A percentile compares a stretch with the other conserved stretches of the same genome.
Evolutionary conservation across 306 rosid genomes (phyloP).

Genomic region (Castanea sativa): DNA sequence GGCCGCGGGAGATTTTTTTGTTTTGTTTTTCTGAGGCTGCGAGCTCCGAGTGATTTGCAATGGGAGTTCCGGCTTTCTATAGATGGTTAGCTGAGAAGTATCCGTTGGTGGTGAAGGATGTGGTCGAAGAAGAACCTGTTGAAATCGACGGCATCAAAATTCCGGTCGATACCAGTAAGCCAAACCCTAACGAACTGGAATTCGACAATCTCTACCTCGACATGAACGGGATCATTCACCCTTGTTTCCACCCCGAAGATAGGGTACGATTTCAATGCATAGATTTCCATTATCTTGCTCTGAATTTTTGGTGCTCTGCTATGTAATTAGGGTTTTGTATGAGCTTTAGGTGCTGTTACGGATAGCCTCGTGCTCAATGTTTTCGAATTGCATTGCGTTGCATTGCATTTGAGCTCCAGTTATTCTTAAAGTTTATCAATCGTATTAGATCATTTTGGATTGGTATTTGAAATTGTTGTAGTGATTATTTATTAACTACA

Average conservation of each 20-base stretch:
- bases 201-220: slow-evolving; percentile 93
- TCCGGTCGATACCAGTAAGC: slow-evolving; percentile 83
- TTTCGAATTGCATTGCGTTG: neutral
- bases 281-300: neutral
- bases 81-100: slow-evolving; percentile 97
- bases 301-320: neutral
- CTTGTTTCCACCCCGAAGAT: slow-evolving; percentile 98
- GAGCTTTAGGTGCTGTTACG: neutral
- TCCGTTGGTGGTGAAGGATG: slow-evolving; percentile 77
- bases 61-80: slow-evolving; percentile 99
- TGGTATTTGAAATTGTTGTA: neutral
- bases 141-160: slow-evolving; percentile 68
- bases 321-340: neutral
- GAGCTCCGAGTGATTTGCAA: slow-evolving; percentile 23
- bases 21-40: neutral
- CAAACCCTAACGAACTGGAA: slow-evolving; percentile 81
- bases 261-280: slow-evolving; percentile 43
- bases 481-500: neutral
- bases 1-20: neutral
- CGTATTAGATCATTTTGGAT: neutral
- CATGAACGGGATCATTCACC: slow-evolving; percentile 96
- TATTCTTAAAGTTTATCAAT: neutral
- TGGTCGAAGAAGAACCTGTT: slow-evolving; percentile 82
- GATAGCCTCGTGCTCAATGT: neutral
- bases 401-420: neutral